These are phyloP conservation scores for Ochetophila trinervis DNA, from an alignment of 306 rosid species.

Conservation along the genomic window DNA sequence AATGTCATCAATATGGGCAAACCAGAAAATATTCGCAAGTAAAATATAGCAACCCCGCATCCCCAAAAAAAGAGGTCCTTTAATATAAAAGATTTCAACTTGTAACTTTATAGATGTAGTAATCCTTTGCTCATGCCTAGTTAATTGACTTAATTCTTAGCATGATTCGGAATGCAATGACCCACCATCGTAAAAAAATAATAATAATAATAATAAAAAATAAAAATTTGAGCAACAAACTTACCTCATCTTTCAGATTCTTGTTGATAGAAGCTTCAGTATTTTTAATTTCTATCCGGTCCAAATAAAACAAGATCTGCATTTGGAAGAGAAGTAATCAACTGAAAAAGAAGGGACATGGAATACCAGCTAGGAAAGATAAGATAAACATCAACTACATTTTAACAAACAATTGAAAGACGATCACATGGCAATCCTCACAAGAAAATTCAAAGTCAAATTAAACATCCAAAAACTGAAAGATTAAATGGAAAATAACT, in stretches of 20 bases:
- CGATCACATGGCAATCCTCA: neutral
- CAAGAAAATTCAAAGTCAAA: neutral
- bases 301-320: conserved; percentile 66
- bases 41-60: no score
- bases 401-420: neutral
- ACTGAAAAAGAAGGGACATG: neutral
- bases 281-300: conserved; percentile 56
- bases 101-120: no score
- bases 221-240: conserved; percentile 25
- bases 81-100: no score
- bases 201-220: conserved; percentile 8
- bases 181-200: neutral
- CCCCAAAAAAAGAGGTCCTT: no score
- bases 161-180: neutral
- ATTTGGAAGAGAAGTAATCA: conserved; percentile 15
- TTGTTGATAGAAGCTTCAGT: conserved; percentile 36
- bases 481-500: neutral
- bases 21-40: no score
- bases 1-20: no score
- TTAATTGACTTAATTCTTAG: neutral
- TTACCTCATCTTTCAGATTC: conserved; percentile 49
- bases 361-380: conserved; percentile 3
- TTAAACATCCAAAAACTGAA: neutral
- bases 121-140: neutral
- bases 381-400: neutral